Evolutionary conservation across 2,329 filamentous ascomycete species (phyloP), one percentile per base, ranked within the genome.

Genomic region (Arachnomyces sp.): DNA sequence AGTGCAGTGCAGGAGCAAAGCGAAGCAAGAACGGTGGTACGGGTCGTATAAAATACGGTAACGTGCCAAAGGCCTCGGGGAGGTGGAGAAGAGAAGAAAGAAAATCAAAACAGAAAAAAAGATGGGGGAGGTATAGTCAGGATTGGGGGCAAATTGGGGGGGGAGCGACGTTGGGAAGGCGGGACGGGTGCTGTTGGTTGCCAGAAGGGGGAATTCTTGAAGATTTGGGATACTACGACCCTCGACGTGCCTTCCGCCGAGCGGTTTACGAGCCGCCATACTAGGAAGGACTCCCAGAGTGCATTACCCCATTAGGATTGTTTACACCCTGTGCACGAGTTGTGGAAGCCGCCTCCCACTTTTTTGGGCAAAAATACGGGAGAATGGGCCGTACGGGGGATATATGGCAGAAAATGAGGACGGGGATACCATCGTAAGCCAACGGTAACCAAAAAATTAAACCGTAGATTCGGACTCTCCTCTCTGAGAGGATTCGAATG

Each of bases 331-430:
- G 5, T 25, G 5, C 9, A 5, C 25, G 18, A 32, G 18, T 11
- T n/a, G 3, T 4, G 31, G 43, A 38, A 46, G 40, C 30, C 38
- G 43, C 40, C 38, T 40, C 41, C 41, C 36, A 39, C 41, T 35
- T 35, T 44, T 42, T 38, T 38, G 31, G 35, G 28, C 7, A 16
- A 11, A 31, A 31, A 39, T 28, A n/a, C 18, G 12, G 28, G 18
- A 8, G 31, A 17, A 29, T 6, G 15, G 25, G 28, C 28, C 11
- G 18, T 39, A 43, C 35, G n/a, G 30, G 20, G 7, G 20, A 12
- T 7, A 33, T 44, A 39, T 36, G 33, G 32, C 15, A 16, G 32
- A 11, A 13, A 7, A 5, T 12, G 13, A 38, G 36, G 40, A 16
- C 25, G 13, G 20, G 34, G 38, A 40, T 42, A 5, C 3, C 29